phyloP scores from a whole-genome alignment of 208 protist species.

The Leishmania aethiopica region DNA sequence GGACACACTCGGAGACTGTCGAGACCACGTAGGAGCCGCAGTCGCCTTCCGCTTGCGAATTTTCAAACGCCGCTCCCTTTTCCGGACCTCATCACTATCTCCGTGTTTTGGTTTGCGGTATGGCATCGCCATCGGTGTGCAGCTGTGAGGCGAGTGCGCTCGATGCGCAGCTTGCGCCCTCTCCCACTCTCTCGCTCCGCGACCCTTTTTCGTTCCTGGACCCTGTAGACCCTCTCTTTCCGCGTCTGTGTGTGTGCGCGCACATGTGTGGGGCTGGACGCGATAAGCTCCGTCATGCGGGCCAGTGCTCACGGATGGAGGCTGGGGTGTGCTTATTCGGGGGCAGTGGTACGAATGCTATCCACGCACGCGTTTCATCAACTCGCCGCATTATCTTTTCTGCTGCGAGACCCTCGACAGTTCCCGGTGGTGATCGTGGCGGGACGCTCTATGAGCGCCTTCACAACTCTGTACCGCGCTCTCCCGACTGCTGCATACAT shows the following conservation, averaged over 20 bases:
- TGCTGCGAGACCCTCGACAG: conserved; percentile 1
- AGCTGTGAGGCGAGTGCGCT: background rate
- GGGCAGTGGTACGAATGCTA: background rate
- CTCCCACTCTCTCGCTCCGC: background rate
- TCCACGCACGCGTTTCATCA: background rate
- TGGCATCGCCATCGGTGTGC: background rate
- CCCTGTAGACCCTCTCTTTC: background rate
- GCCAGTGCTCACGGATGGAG: background rate
- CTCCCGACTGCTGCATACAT: conserved; percentile 9
- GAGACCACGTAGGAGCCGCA: background rate
- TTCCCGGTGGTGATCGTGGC: conserved; percentile 27
- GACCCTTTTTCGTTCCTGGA: background rate
- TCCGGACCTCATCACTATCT: conserved; percentile 15
- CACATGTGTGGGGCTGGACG: background rate
- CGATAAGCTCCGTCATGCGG: background rate
- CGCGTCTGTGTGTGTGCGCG: background rate
- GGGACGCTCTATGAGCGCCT: conserved; percentile 17
- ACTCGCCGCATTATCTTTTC: background rate
- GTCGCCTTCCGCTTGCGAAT: no score
- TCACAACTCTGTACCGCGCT: conserved; percentile 20
- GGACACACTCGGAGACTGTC: background rate
- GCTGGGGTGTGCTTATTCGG: background rate
- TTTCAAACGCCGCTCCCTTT: background rate
- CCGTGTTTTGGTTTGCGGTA: background rate
- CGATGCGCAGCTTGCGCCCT: background rate